Evolutionary conservation across 83 land plant genomes (phyloP), one percentile per base, ranked within the genome.

Genomic region (Isoetes engelmannii): DNA sequence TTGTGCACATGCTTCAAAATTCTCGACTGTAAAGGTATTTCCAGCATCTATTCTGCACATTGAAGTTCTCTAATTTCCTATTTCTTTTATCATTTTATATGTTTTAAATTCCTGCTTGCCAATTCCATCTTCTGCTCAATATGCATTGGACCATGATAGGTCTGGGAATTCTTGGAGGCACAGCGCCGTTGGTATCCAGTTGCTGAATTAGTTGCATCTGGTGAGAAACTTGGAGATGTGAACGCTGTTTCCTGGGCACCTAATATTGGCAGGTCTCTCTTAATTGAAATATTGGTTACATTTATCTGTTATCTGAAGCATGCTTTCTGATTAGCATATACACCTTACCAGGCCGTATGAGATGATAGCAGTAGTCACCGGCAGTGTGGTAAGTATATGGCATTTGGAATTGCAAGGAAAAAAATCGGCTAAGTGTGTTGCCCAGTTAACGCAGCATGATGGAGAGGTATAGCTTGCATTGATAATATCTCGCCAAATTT

Each of bases 91-190:
- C n/a, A n/a, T n/a, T n/a, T n/a, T n/a, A n/a, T n/a, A n/a, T n/a
- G n/a, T n/a, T n/a, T n/a, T n/a, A n/a, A n/a, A n/a, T n/a, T n/a
- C n/a, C n/a, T n/a, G n/a, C n/a, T n/a, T n/a, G n/a, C n/a, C n/a
- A n/a, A n/a, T n/a, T n/a, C n/a, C n/a, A n/a, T n/a, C n/a, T n/a
- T n/a, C n/a, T n/a, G n/a, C n/a, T n/a, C n/a, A n/a, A n/a, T n/a
- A n/a, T n/a, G n/a, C n/a, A n/a, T n/a, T n/a, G n/a, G n/a, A n/a
- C n/a, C n/a, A n/a, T 53, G 17, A 28, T 48, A 76, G 79, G 69
- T 76, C 12, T 78, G 81, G 81, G 81, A 78, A 68, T 78, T 78
- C 48, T 47, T 54, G 45, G 78, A 78, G 49, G 72, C 76, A n/a
- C 67, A 73, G 45, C 75, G 70, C 61, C 67, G 81, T 4, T 78